Evolutionary conservation across 768 basidiomycete species (phyloP), one percentile per base, ranked within the genome.

Genomic region (Agaricus subrufescens): DNA sequence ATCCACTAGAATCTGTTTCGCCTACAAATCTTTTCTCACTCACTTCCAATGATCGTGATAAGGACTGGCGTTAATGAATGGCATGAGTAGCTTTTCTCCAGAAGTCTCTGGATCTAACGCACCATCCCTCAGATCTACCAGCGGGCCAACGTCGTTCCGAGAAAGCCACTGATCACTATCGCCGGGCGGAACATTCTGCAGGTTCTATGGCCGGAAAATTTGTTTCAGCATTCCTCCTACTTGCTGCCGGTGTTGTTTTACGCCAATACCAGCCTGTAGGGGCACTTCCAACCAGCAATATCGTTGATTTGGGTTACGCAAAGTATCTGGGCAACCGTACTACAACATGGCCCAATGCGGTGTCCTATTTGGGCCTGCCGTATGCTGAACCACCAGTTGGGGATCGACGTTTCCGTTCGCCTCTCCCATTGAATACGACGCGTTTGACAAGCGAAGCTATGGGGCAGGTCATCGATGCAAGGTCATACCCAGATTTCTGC

Each of bases 311-410:
- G 12, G 84, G 83, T 14, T 85, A 87, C 56, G 81, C 80, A 1
- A 75, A 71, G 52, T 87, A 84, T 60, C 69, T 71, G 3, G 85
- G 84, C 2, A 83, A 82, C 57, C 68, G 69, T 8, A 75, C 78
- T 0, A 38, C 30, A 43, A 49, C 48, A 11, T 79, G 70, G 58
- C 74, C 78, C 0, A 76, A 84, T 58, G 75, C 78, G 10, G 79
- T 83, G 15, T 80, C 82, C 0, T 86, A 79, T 63, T 71, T 86
- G 25, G 80, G 80, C 3, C 72, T 85, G 46, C 82, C 82, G 0
- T 85, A 82, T 66, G 83, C 81, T 19, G 80, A 84, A 61, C 79
- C 82, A 26, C 83, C 82, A 4, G 54, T 83, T 26, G 81, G 78
- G 0, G 68, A 81, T 30, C 66, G 74, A 39, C 72, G 83, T 15